Conservation (phyloP, 2,329 filamentous ascomycete species). For the Neofusicoccum laricinum region DNA sequence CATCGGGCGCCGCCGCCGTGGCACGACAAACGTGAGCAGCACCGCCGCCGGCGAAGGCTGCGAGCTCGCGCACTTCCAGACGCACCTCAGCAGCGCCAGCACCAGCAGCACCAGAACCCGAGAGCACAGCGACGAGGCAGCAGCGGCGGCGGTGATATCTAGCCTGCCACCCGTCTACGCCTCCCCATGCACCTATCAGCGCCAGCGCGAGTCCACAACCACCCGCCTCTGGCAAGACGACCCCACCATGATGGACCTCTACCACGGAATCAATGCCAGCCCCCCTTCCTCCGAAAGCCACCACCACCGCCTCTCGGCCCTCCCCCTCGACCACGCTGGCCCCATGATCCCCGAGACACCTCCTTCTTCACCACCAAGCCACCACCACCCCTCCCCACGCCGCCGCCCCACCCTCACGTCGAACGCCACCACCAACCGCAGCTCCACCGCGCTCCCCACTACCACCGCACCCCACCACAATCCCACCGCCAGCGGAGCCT, state of each 20-base stretch:
- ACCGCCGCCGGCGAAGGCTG: conserved; percentile 1
- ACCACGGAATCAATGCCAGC: neutral
- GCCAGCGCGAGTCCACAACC: neutral
- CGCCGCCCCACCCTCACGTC: neutral
- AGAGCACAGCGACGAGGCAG: neutral
- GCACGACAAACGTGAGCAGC: neutral
- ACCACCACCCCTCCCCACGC: neutral
- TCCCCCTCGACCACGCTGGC: neutral
- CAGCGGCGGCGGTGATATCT: neutral
- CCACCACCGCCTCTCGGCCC: neutral
- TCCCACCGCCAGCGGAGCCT: neutral
- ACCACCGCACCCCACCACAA: neutral
- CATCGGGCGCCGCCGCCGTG: neutral
- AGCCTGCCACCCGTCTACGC: neutral
- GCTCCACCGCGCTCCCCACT: neutral
- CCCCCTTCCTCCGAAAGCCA: neutral
- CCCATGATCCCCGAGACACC: neutral
- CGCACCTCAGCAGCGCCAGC: neutral
- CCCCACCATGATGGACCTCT: neutral
- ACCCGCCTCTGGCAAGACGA: neutral
- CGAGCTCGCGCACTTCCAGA: neutral
- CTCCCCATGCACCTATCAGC: neutral
- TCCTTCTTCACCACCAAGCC: neutral
- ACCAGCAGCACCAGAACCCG: neutral
- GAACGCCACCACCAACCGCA: neutral